Conservation (phyloP, 208 protist genomes). For the Blastocrithidia nonstop region DNA sequence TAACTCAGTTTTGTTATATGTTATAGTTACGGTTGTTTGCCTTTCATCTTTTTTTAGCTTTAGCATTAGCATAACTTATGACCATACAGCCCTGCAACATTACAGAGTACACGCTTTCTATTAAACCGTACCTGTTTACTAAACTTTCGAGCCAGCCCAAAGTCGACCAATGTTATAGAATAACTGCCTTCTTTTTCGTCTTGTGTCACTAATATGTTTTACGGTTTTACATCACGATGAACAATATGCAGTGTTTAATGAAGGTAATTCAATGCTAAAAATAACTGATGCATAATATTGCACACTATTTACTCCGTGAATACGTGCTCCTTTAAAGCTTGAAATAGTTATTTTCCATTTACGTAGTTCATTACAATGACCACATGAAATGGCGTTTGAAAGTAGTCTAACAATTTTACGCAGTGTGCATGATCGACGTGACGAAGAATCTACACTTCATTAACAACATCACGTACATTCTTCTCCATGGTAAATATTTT, state of each 20-base stretch:
- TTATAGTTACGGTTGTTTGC: too few relatives aligned
- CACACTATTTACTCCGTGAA: slow-evolving; percentile 47
- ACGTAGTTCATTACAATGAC: slow-evolving; percentile 80
- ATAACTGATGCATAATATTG: slow-evolving; percentile 55
- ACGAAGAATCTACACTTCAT: slow-evolving; percentile 63
- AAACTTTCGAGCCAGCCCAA: slow-evolving; percentile 45
- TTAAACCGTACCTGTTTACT: slow-evolving; percentile 6
- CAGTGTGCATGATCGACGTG: slow-evolving; percentile 52
- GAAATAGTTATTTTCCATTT: slow-evolving; percentile 61
- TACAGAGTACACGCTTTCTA: too few relatives aligned
- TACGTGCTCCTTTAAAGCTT: slow-evolving; percentile 24
- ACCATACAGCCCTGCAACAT: too few relatives aligned
- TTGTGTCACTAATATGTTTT: slow-evolving; percentile 64
- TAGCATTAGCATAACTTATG: background rate
- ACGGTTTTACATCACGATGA: slow-evolving; percentile 80
- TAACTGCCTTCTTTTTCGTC: slow-evolving; percentile 9
- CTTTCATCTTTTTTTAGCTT: background rate
- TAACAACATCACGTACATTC: slow-evolving; percentile 46
- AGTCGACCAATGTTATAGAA: slow-evolving; percentile 68
- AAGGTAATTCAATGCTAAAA: slow-evolving; percentile 61
- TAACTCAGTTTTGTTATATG: background rate
- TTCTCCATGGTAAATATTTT: slow-evolving; percentile 48
- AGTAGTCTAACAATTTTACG: slow-evolving; percentile 42
- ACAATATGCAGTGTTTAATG: slow-evolving; percentile 59
- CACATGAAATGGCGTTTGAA: slow-evolving; percentile 62